A percentile compares a stretch with the other conserved stretches of the same genome.
phyloP scores from a whole-genome alignment of 2,329 filamentous ascomycete genomes.

The Apiospora arundinis region DNA sequence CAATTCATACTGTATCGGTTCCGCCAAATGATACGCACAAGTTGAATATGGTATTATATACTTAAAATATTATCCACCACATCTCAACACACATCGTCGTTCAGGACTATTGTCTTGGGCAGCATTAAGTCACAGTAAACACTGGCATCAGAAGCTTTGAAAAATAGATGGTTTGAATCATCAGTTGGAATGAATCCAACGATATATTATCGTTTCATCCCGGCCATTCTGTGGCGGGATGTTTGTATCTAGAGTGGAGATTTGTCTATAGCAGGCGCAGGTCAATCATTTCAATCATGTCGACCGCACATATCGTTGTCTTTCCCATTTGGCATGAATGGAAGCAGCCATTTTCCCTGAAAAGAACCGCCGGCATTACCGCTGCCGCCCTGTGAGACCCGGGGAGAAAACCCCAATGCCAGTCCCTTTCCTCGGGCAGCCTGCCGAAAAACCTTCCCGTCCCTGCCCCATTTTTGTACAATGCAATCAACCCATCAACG shows the following conservation, averaged over 20 bases:
- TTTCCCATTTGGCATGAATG: neutral
- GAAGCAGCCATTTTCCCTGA: neutral
- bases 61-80: too few relatives aligned
- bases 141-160: neutral
- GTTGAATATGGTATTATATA: too few relatives aligned
- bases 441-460: neutral
- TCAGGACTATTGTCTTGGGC: too few relatives aligned
- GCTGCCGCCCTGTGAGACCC: neutral
- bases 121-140: neutral
- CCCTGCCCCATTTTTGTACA: constrained; percentile 2
- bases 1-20: too few relatives aligned
- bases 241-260: constrained; percentile 55
- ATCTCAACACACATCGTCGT: too few relatives aligned
- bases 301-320: neutral
- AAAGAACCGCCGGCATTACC: neutral
- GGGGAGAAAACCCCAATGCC: neutral
- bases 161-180: neutral
- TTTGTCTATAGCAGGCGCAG: constrained; percentile 49
- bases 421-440: neutral
- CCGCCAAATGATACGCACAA: too few relatives aligned
- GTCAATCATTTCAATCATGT: constrained; percentile 23
- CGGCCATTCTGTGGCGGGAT: constrained; percentile 20
- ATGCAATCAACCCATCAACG: constrained; percentile 18
- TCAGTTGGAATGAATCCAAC: neutral
- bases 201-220: constrained; percentile 25